Evolutionary conservation across 164 flowering plant genomes (phyloP), one percentile per base, ranked within the genome.

Genomic region (Nymphaea thermarum): DNA sequence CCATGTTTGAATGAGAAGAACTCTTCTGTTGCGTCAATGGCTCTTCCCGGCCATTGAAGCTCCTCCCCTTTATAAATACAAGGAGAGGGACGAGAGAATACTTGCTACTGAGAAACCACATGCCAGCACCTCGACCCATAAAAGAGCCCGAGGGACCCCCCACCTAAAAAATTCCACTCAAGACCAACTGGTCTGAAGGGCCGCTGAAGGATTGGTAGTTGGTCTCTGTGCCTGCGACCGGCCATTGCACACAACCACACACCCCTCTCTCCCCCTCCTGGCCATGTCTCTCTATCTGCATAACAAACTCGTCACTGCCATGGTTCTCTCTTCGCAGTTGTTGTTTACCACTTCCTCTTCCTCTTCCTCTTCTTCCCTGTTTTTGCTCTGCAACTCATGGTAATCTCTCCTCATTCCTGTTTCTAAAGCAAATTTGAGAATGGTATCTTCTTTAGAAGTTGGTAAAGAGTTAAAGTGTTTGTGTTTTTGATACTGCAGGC

Each of bases 401-500:
- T 51, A 51, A 3, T 51, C 57, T 51, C 57, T 51, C 57, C 36
- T 4, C 57, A 8, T 15, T 51, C 12, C 55, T 47, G 12, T 47
- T 12, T 47, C 55, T 51, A 51, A 51, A 51, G 12, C 8, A 51
- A 8, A 15, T 15, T 8, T 8, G 14, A 51, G 12, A 10, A 51
- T 51, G 57, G 12, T 8, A 15, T 51, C 14, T 51, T 51, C 57
- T 25, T 25, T 25, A 25, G 36, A 25, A 25, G 36, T 25, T 25
- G 36, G 36, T 25, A 25, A 25, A 0, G 36, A 25, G 36, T 25
- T 25, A 25, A 25, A 51, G 57, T 8, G 8, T 51, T 10, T 51
- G 8, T 51, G 12, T 2, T 51, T 8, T 15, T 15, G 57, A 15
- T 51, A 15, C 14, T 75, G 78, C 82, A 85, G 86, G 67, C 77